phyloP scores from a whole-genome alignment of 2,329 filamentous ascomycete genomes.

The Sodiomyces alkalinus region DNA sequence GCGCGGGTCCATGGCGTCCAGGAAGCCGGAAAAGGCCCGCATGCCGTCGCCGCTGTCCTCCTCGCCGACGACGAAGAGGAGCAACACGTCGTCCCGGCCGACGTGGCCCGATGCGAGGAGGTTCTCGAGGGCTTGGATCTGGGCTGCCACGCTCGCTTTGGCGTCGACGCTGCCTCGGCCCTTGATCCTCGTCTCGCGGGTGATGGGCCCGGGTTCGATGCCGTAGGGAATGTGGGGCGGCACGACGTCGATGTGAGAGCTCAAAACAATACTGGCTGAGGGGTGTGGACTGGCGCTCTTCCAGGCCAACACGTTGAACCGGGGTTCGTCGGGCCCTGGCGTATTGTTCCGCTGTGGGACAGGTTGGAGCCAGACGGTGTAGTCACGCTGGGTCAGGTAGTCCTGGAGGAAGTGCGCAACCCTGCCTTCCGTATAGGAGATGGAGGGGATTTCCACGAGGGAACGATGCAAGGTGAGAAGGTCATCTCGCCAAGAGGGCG shows the following conservation, averaged over 20 bases:
- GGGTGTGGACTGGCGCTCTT: constrained; percentile 26
- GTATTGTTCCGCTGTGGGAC: constrained; percentile 20
- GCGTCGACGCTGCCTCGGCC: constrained; percentile 64
- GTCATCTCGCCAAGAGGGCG: constrained; percentile 24
- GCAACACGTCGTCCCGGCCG: constrained; percentile 34
- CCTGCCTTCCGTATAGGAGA: constrained; percentile 51
- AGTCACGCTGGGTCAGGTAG: constrained; percentile 41
- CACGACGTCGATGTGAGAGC: constrained; percentile 71
- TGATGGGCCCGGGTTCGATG: constrained; percentile 30
- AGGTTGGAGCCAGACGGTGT: constrained; percentile 25
- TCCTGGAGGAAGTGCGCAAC: constrained; percentile 54
- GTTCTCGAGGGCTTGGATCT: constrained; percentile 51
- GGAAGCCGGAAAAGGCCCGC: constrained; percentile 32
- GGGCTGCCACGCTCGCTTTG: constrained; percentile 56
- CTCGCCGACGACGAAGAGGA: constrained; percentile 67
- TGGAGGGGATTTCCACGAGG: constrained; percentile 60
- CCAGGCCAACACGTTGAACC: constrained; percentile 70
- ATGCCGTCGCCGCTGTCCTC: constrained; percentile 74
- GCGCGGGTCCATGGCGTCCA: constrained; percentile 17
- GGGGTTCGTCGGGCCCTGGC: constrained; percentile 14
- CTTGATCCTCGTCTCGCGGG: constrained; percentile 37
- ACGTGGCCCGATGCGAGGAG: constrained; percentile 28
- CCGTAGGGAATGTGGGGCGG: constrained; percentile 59
- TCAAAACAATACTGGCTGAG: constrained; percentile 47
- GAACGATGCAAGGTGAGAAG: constrained; percentile 61